Evolutionary conservation across 495 filamentous ascomycete genomes (phyloP).

Genomic region (Lasiosphaeris hirsuta): DNA sequence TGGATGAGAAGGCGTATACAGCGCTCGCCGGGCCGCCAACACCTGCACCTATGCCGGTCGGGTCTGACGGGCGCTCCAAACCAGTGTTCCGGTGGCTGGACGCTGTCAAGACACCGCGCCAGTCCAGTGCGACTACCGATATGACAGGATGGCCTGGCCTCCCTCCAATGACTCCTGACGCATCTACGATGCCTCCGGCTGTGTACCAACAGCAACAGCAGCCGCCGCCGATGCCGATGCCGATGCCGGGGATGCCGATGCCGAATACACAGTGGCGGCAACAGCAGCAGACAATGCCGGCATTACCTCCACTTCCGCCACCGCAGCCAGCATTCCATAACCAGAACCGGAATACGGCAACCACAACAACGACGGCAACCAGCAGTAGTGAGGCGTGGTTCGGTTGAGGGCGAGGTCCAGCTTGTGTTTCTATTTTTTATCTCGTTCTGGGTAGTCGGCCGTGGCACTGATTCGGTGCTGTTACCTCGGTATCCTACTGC

Average conservation of each 20-base stretch:
- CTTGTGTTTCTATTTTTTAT: no score
- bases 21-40: constrained; percentile 18
- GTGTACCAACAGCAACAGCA: background rate
- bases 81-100: constrained; percentile 20
- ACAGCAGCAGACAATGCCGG: background rate
- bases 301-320: constrained; percentile 4
- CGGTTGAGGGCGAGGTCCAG: background rate
- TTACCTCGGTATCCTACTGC: no score
- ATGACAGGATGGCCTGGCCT: constrained; percentile 11
- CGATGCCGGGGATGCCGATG: no score
- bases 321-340: constrained; percentile 11
- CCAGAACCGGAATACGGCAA: constrained; percentile 12
- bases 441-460: no score
- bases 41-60: background rate
- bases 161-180: constrained; percentile 7
- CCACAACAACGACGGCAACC: constrained; percentile 20
- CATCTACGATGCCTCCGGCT: constrained; percentile 9
- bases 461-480: no score
- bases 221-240: no score
- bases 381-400: constrained; percentile 13
- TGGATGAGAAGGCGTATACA: constrained; percentile 22
- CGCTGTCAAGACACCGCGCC: constrained; percentile 17
- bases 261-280: no score
- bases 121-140: constrained; percentile 2
- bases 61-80: background rate